phyloP scores from a whole-genome alignment of 2,329 filamentous ascomycete genomes.

The Verticillium isaacii region DNA sequence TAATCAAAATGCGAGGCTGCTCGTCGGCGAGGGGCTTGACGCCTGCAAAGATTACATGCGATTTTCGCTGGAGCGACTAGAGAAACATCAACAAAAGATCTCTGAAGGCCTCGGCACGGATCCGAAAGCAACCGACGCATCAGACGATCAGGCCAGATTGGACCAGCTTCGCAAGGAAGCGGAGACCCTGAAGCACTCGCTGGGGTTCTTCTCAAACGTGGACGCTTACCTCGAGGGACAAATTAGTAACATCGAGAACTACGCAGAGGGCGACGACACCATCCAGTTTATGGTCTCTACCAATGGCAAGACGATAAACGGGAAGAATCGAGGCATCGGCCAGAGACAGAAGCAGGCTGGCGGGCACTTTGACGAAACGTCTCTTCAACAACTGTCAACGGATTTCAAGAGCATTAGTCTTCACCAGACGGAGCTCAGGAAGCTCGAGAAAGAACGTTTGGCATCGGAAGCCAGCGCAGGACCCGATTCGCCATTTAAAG shows the following conservation, averaged over 20 bases:
- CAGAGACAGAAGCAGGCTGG: constrained; percentile 11
- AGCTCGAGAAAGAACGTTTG: neutral
- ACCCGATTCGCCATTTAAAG: constrained; percentile 3
- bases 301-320: constrained; percentile 12
- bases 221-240: constrained; percentile 5
- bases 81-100: neutral
- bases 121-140: neutral
- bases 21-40: neutral
- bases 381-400: constrained; percentile 13
- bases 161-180: neutral
- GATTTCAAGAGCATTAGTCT: constrained; percentile 1
- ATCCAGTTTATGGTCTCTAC: constrained; percentile 15
- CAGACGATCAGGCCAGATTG: neutral
- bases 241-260: constrained; percentile 13
- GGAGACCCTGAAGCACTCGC: neutral
- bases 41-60: neutral
- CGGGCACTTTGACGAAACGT: constrained; percentile 11
- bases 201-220: neutral
- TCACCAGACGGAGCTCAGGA: neutral
- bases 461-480: neutral
- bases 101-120: neutral
- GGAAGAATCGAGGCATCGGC: constrained; percentile 13
- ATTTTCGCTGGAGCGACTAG: neutral
- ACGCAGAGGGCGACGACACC: constrained; percentile 10
- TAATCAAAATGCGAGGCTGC: neutral